Base-by-base conservation (phyloP, 2,329 filamentous ascomycete species). In the Trichoderma sp. region DNA sequence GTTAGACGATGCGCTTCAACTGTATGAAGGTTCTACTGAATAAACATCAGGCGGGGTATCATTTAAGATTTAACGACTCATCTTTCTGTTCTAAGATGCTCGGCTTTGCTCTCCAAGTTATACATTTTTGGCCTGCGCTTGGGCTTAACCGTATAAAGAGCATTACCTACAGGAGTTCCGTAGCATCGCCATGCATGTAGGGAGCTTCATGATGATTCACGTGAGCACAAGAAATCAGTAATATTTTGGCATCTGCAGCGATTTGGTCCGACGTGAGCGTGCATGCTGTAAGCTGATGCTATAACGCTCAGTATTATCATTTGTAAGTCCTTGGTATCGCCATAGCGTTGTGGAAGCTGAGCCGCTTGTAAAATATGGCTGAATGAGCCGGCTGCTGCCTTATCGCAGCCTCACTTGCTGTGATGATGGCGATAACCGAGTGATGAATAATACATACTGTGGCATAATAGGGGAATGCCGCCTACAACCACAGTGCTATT, bases 401-500 rank as follows among this genome's bases (percentile, higher is more conserved):
- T 24, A 64, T 64, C 61, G 24, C 61, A 64, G 53, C 53, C n/a
- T 65, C 53, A 27, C 6, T 24, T 24, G 52, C 13, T 27, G 29
- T 24, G n/a, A 49, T 24, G n/a, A 49, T 24, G 29, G 43, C 53
- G 63, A 67, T 67, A 67, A 67, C 53, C 63, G 53, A 59, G 10
- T 57, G 29, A 37, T 10, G n/a, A 11, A 21, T 29, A 43, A 43
- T 13, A 3, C 57, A 33, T 63, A 70, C 68, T 70, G 68, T 70
- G 14, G 0, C 13, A 0, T 0, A 2, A 5, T 19, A n/a, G 29
- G 19, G 47, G 27, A 24, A 7, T 8, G 3, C 4, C 2, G 29
- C 13, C 5, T 2, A 4, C 0, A 31, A 8, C 49, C 57, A 72
- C 71, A 70, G 70, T 71, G 62, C 47, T 19, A 27, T 40, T 59